Conservation (phyloP, 2,329 filamentous ascomycete genomes). For the Botryotinia convoluta region DNA sequence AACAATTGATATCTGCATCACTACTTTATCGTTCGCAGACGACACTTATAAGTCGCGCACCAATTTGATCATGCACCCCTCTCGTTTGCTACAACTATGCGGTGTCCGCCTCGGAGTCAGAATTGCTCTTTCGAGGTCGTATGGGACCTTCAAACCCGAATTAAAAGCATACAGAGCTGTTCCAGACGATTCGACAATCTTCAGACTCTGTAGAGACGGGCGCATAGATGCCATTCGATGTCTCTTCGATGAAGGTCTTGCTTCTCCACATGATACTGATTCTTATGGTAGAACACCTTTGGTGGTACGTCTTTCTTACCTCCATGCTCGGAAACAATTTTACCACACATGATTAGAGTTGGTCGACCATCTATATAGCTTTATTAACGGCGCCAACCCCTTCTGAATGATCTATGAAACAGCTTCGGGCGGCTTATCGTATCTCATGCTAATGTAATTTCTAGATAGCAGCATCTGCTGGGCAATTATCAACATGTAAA, state of each 20-base stretch:
- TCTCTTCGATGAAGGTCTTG: not conserved
- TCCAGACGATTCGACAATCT: not conserved
- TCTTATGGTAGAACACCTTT: not conserved
- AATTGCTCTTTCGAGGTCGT: not conserved
- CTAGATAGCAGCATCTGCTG: not conserved
- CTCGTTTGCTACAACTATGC: not conserved
- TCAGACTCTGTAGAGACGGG: not conserved
- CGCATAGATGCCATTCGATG: not conserved
- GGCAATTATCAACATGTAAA: not conserved
- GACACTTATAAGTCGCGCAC: not conserved
- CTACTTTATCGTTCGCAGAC: not conserved
- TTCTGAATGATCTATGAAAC: not conserved
- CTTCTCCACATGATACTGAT: not conserved
- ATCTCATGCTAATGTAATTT: not conserved
- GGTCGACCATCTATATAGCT: not conserved
- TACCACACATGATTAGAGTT: not conserved
- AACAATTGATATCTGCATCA: not conserved
- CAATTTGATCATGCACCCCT: not conserved
- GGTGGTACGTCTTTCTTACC: not conserved
- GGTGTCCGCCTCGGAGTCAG: not conserved
- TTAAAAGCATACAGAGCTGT: not conserved
- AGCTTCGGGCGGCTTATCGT: not conserved
- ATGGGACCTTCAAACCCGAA: not conserved
- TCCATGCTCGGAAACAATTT: not conserved
- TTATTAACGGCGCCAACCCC: not conserved